Base-by-base conservation (phyloP, 352 stramenopile genomes). In the Pilasporangium apinafurcum region DNA sequence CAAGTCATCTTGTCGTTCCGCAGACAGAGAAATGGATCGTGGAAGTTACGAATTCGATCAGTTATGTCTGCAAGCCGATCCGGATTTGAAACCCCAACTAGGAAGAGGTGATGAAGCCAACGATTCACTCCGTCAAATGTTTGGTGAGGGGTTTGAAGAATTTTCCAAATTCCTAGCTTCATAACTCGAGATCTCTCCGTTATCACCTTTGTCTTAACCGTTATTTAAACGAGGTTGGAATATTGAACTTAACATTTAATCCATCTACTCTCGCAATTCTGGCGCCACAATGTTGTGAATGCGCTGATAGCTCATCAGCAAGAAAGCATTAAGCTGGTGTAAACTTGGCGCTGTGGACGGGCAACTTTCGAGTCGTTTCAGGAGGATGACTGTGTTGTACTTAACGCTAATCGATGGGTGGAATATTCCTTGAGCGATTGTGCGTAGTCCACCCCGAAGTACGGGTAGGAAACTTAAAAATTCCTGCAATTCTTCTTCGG, bases 381-480 rank as follows among this genome's bases (percentile, higher is more conserved):
- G 70, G 29, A 94, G 54, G 25, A 91, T 56, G 30, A 94, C 80
- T 0, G 83, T 92, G 53, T 94, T 94, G 65, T 92, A 76, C 57
- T 94, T 92, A 55, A 94, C 79, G 28, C 80, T 83, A 47, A 92
- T 92, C 2, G 75, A 91, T 20, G 78, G 48, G 50, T 94, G 83
- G 38, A 92, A 94, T 17, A 94, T 86, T 12, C 83, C 83, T 42
- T 92, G 80, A 6, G 83, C 83, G 41, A 94, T 73, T 2, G 76
- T 79, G 45, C 91, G 78, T 18, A 94, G 68, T 0, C 83, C 83
- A 8, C 80, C 83, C 14, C 79, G 71, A 7, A 84, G 66, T n/a
- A 80, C 57, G 9, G 83, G 83, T 32, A 95, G 52, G 40, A 83
- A 86, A 38, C 83, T 93, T 17, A 95, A 42, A 31, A 95, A 89